Evolutionary conservation across 2,329 filamentous ascomycete species (phyloP), one percentile per base, ranked within the genome.

Genomic region (Sordariomycetes sp.): DNA sequence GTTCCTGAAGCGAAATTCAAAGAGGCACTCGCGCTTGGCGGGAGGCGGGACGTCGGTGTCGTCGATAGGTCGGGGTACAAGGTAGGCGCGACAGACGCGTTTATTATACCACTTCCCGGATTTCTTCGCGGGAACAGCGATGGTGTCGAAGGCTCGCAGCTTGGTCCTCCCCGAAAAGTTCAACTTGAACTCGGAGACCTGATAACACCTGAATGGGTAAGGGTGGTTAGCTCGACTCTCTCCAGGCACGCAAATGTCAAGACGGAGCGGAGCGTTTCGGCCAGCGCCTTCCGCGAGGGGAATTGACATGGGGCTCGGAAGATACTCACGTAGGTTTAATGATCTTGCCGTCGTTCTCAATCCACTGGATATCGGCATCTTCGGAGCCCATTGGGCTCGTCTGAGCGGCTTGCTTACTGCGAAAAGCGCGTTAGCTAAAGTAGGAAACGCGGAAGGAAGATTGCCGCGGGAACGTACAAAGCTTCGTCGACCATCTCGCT

Each of bases 341-440:
- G 16, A 51, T 50, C 20, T 32, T 28, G 25, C 55, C 55, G 18
- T 57, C 34, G n/a, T 57, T 57, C 3, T 35, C 14, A 4, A 51
- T 25, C 55, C 55, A 57, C n/a, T n/a, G 25, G 4, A 51, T 43
- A 37, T 57, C 55, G 18, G 55, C 40, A 5, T 3, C 5, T 16
- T 18, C 22, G 10, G 25, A 50, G n/a, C 55, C 55, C 55, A 57
- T 51, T 14, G 55, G 55, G 28, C 55, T 57, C 43, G 55, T 57
- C 43, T 35, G 55, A 37, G 50, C 50, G 20, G 55, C 55, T 24
- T 50, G 16, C 16, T 12, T 2, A 2, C 55, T 57, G 24, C 22
- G 11, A 16, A 32, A 5, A 34, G 11, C 28, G 8, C 28, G 43
- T 57, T 57, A 57, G 55, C 37, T 12, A 24, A 34, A 11, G 5